Conservation (phyloP, 805 yeast genomes). For the Candida gorgasii region DNA sequence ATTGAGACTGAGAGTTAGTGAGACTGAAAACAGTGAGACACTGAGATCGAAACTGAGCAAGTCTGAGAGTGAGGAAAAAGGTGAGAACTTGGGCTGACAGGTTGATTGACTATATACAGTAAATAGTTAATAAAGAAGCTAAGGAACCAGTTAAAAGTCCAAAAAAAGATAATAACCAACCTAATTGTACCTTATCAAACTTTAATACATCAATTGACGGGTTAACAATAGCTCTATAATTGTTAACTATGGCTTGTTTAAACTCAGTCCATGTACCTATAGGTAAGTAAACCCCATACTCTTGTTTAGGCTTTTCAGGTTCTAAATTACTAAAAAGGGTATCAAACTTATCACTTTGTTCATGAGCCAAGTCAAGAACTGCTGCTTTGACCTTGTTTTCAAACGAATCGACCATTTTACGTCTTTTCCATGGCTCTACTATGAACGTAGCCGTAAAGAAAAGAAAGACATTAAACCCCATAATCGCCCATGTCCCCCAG, state of each 20-base stretch:
- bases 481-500: constrained; percentile 91
- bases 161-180: constrained; percentile 2
- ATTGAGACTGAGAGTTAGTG: too few species aligned
- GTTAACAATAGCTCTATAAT: constrained; percentile 19
- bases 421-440: constrained; percentile 93
- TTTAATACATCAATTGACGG: constrained; percentile 16
- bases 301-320: neutral
- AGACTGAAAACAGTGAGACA: constrained; percentile 1
- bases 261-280: constrained; percentile 21
- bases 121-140: constrained; percentile 7
- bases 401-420: constrained; percentile 76
- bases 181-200: constrained; percentile 19
- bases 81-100: too few species aligned
- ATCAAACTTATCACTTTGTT: constrained; percentile 14
- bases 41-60: too few species aligned
- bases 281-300: constrained; percentile 9
- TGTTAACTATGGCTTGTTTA: constrained; percentile 13
- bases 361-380: constrained; percentile 19
- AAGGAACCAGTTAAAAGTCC: constrained; percentile 4
- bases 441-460: constrained; percentile 81
- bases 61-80: too few species aligned
- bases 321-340: constrained; percentile 11
- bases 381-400: constrained; percentile 69
- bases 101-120: neutral
- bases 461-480: constrained; percentile 80